Evolutionary conservation across 148 eudicot genomes (phyloP), one percentile per base, ranked within the genome.

Genomic region (Limonium bicolor): DNA sequence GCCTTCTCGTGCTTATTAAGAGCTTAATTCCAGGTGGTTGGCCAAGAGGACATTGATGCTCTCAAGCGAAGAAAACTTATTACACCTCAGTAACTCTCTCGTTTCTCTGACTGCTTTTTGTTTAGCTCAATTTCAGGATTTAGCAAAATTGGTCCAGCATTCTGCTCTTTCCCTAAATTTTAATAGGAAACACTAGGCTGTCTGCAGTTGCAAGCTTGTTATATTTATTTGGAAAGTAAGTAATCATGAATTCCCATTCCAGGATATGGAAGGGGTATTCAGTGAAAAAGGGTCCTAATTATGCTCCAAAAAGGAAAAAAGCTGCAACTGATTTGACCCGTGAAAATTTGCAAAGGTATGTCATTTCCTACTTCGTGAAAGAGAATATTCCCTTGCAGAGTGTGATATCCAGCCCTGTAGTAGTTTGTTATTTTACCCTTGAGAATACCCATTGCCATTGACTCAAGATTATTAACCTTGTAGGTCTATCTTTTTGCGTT

Each of bases 51-150:
- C 32, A 55, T 81, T 51, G 78, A 73, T 34, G 69, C 72, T 59
- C 83, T 85, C 21, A 85, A 85, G 53, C 50, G 70, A 53, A 73
- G 94, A 60, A 92, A 81, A 61, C 95, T 92, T 36, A 76, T 92
- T 49, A 55, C 50, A 48, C 61, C 63, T 8, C 93, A 76, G 99
- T 92, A 76, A 67, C 58, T 54, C 34, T 36, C 32, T n/a, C 6
- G 20, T 42, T 16, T 13, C 16, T 43, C 6, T 18, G 4, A 10
- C 13, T 41, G 6, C 35, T 47, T 39, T 5, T 9, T 4, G 37
- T 20, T 36, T 33, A 14, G 36, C 7, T 25, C 21, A n/a, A n/a
- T n/a, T n/a, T n/a, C n/a, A n/a, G n/a, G n/a, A n/a, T n/a, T n/a
- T n/a, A n/a, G n/a, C n/a, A n/a, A n/a, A 17, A n/a, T 43, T 6